Percentiles rank a stretch among this genome's conserved stretches.
Evolutionary conservation across 192 early-diverging fungal species (phyloP).

Genomic region (Backusella macrospora): DNA sequence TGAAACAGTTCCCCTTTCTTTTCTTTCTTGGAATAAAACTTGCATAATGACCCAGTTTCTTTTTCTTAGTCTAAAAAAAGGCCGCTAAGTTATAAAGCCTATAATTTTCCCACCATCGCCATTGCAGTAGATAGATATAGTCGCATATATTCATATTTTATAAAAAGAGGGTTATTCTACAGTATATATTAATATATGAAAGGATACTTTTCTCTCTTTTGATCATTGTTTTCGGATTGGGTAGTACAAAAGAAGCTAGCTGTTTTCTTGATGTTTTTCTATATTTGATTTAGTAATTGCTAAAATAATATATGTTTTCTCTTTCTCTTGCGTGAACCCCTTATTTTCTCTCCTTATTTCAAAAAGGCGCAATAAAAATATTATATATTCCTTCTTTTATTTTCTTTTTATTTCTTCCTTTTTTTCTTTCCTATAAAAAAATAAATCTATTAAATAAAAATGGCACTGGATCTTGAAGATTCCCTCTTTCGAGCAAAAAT

Average conservation of each 20-base stretch:
- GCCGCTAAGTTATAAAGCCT: not conserved
- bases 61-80: not conserved
- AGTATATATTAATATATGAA: no score
- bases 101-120: not conserved
- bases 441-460: not conserved
- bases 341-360: constrained; percentile 5
- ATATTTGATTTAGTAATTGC: no score
- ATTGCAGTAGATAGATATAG: not conserved
- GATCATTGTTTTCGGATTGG: no score
- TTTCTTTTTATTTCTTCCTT: not conserved
- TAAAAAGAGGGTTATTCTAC: no score
- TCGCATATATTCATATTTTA: no score
- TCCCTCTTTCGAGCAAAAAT: constrained; percentile 73
- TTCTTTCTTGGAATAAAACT: not conserved
- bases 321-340: not conserved
- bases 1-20: not conserved
- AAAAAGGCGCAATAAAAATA: not conserved
- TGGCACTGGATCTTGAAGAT: not conserved
- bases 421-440: not conserved
- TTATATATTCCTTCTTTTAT: not conserved
- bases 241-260: no score
- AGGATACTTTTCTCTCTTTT: no score
- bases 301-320: no score
- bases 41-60: not conserved
- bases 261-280: no score